phyloP scores from a whole-genome alignment of 257 asterid genomes.

The Thymus mandschuricus region DNA sequence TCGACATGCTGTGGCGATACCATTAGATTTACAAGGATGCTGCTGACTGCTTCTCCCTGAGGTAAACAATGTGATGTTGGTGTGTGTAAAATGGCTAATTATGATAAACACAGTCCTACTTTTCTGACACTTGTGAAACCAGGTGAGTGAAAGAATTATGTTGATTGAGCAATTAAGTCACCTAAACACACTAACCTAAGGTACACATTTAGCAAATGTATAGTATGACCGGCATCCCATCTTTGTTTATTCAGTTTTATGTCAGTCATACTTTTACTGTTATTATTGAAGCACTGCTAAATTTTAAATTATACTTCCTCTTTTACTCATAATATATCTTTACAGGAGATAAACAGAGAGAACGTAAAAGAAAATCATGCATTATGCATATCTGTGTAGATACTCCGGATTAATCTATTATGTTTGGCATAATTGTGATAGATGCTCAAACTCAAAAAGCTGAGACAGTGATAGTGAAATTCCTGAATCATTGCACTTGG shows the following conservation, averaged over 20 bases:
- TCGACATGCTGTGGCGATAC: slow-evolving; percentile 68
- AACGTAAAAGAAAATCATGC: not conserved
- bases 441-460: not conserved
- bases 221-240: not conserved
- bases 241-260: not conserved
- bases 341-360: slow-evolving; percentile 5
- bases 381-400: not conserved
- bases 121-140: slow-evolving; percentile 9
- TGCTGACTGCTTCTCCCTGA: slow-evolving; percentile 82
- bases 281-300: not conserved
- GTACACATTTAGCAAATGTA: not conserved
- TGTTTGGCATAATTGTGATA: slow-evolving; percentile 7
- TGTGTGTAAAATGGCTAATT: slow-evolving; percentile 15
- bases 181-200: not conserved
- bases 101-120: slow-evolving; percentile 20
- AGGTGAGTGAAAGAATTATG: not conserved
- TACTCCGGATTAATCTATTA: slow-evolving; percentile 5
- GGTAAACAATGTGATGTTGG: slow-evolving; percentile 22
- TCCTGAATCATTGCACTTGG: slow-evolving; percentile 3
- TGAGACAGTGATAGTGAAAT: not conserved
- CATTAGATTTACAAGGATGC: slow-evolving; percentile 63
- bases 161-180: not conserved
- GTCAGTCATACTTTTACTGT: not conserved
- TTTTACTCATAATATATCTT: no score
- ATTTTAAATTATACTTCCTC: not conserved